Conservation (phyloP, 1,139 yeast genomes). For the Scheffersomyces titani region DNA sequence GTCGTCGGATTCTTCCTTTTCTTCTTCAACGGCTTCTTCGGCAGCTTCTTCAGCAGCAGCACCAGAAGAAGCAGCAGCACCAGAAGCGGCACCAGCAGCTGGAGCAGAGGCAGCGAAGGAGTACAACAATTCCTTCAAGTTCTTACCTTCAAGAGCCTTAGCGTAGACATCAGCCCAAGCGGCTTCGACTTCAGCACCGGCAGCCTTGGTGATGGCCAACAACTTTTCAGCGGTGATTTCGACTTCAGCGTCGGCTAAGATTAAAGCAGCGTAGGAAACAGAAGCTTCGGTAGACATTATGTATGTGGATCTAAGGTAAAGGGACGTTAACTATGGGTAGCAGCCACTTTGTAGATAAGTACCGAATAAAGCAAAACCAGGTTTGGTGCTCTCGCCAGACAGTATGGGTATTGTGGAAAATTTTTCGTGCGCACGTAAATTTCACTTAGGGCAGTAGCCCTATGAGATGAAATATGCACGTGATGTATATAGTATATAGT, state of each 20-base stretch:
- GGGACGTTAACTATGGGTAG: background rate
- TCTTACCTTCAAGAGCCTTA: constrained; percentile 77
- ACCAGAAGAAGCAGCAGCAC: constrained; percentile 57
- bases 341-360: background rate
- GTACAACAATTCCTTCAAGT: constrained; percentile 75
- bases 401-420: background rate
- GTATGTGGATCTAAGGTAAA: constrained; percentile 2
- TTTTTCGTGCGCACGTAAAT: background rate
- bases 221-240: constrained; percentile 80
- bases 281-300: constrained; percentile 80
- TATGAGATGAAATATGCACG: background rate
- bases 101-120: constrained; percentile 72
- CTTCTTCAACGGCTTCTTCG: constrained; percentile 55
- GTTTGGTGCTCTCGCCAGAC: background rate
- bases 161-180: constrained; percentile 85
- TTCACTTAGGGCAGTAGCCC: background rate
- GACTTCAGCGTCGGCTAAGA: constrained; percentile 82
- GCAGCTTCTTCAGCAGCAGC: constrained; percentile 60
- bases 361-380: background rate
- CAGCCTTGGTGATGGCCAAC: constrained; percentile 57
- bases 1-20: constrained; percentile 59
- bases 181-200: constrained; percentile 50
- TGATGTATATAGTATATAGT: background rate
- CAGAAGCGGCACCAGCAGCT: constrained; percentile 62
- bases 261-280: constrained; percentile 85